A percentile compares a stretch with the other conserved stretches of the same genome.
phyloP scores from a whole-genome alignment of 257 asterid species.

The Galeopsis tetrahit region DNA sequence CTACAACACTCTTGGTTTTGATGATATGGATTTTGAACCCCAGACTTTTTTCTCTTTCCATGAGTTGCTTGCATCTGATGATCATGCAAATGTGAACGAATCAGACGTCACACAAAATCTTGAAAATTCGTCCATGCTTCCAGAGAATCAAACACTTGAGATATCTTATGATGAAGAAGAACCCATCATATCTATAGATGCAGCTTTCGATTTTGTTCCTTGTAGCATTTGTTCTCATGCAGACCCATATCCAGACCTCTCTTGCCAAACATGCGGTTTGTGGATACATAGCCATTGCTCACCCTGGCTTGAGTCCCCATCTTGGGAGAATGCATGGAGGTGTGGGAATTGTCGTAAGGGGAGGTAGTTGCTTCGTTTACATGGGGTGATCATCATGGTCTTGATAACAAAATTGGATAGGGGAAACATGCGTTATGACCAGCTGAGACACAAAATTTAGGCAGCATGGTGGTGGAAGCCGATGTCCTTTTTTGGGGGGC shows the following conservation, averaged over 20 bases:
- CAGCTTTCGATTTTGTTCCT: slow-evolving; percentile 33
- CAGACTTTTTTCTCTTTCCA: slow-evolving; percentile 90
- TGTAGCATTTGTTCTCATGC: slow-evolving; percentile 65
- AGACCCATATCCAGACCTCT: slow-evolving; percentile 75
- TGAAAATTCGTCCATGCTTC: slow-evolving; percentile 41
- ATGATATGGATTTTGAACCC: slow-evolving; percentile 82
- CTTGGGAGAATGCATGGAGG: slow-evolving; percentile 56
- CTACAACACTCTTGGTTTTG: slow-evolving; percentile 47
- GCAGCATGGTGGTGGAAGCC: too few species aligned
- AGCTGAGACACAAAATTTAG: too few species aligned
- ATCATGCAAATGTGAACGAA: slow-evolving; percentile 42
- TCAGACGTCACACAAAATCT: slow-evolving; percentile 36
- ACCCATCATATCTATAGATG: slow-evolving; percentile 39
- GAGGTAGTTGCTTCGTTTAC: slow-evolving; percentile 36
- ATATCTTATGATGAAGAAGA: slow-evolving; percentile 49
- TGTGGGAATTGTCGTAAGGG: slow-evolving; percentile 78
- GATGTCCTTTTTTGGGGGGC: too few species aligned
- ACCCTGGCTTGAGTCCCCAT: slow-evolving; percentile 67
- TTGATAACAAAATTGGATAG: neutral
- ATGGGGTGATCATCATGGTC: slow-evolving; percentile 6
- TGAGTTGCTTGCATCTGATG: slow-evolving; percentile 79
- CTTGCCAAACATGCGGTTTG: slow-evolving; percentile 68
- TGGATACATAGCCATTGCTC: slow-evolving; percentile 80
- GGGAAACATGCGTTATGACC: too few species aligned
- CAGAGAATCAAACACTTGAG: slow-evolving; percentile 42